These are phyloP conservation scores for Dactylellina drechsleri DNA, from an alignment of 2,329 filamentous ascomycete genomes.

Conservation along the genomic window DNA sequence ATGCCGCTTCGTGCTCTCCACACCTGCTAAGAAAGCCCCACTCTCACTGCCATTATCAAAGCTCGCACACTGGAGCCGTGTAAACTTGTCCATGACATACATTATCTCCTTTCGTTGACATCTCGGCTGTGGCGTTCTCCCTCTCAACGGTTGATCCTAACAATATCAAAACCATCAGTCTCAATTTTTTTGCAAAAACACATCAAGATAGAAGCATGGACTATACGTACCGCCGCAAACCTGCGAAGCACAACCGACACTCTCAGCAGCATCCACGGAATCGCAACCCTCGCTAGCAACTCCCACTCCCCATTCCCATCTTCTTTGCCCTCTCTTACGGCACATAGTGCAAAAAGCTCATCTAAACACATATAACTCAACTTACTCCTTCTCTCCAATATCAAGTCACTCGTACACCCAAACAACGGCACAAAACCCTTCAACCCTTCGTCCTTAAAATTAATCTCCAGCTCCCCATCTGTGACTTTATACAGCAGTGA, in stretches of 20 bases:
- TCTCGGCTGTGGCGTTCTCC: slow-evolving; percentile 86
- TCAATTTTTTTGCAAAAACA: not conserved
- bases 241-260: slow-evolving; percentile 81
- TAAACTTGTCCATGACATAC: slow-evolving; percentile 74
- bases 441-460: slow-evolving; percentile 13
- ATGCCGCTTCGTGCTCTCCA: slow-evolving; percentile 74
- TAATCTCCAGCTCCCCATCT: slow-evolving; percentile 54
- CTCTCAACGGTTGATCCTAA: slow-evolving; percentile 83
- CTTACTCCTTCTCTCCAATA: slow-evolving; percentile 62
- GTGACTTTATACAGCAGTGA: slow-evolving; percentile 57
- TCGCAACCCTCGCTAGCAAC: slow-evolving; percentile 77
- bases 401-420: slow-evolving; percentile 57
- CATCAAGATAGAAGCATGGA: not conserved
- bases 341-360: slow-evolving; percentile 71
- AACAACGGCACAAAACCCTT: slow-evolving; percentile 21
- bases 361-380: slow-evolving; percentile 85
- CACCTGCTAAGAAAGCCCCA: slow-evolving; percentile 62
- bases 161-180: not conserved
- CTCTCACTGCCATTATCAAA: slow-evolving; percentile 45
- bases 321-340: slow-evolving; percentile 32
- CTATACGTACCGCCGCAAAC: slow-evolving; percentile 72
- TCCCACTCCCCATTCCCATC: slow-evolving; percentile 52
- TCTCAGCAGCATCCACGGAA: slow-evolving; percentile 83
- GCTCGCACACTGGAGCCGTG: slow-evolving; percentile 61
- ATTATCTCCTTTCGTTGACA: slow-evolving; percentile 81